phyloP scores from a whole-genome alignment of 1,284 basidiomycete genomes.

The Apiotrichum domesticum region DNA sequence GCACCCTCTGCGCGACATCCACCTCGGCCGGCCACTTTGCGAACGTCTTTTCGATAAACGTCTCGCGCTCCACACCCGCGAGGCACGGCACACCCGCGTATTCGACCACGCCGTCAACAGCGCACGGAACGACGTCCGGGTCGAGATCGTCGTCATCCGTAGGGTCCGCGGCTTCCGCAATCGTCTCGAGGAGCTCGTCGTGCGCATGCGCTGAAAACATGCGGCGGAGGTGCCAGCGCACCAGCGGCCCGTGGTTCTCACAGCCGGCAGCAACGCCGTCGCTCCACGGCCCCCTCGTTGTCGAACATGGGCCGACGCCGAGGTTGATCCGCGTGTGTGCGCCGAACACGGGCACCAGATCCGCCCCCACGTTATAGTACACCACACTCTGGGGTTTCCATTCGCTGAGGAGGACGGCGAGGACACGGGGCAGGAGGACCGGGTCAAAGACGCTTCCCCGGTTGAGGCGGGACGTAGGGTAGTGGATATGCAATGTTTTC shows the following conservation, averaged over 20 bases:
- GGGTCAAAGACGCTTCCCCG: conserved; percentile 10
- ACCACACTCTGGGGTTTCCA: conserved; percentile 12
- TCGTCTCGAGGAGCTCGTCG: conserved; percentile 13
- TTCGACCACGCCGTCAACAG: conserved; percentile 1
- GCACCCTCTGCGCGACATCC: conserved; percentile 7
- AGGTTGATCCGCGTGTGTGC: conserved; percentile 5
- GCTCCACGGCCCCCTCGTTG: background rate
- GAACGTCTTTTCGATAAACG: conserved; percentile 12
- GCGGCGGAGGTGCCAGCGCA: conserved; percentile 15
- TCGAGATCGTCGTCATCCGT: conserved; percentile 17
- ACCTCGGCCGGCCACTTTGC: conserved; percentile 9
- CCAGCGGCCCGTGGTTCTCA: conserved; percentile 5
- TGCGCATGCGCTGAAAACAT: conserved; percentile 5
- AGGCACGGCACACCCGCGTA: conserved; percentile 16
- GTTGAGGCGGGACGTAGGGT: conserved; percentile 1
- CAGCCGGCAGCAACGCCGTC: background rate
- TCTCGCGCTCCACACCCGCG: conserved; percentile 3
- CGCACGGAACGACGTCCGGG: conserved; percentile 11
- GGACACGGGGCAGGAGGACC: conserved; percentile 13
- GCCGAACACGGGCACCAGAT: conserved; percentile 13
- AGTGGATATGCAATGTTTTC: conserved; percentile 5
- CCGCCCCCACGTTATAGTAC: conserved; percentile 9
- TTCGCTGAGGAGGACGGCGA: conserved; percentile 12
- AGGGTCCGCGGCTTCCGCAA: conserved; percentile 17
- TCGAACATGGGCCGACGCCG: conserved; percentile 5